Evolutionary conservation across 2,329 filamentous ascomycete genomes (phyloP).

Genomic region (Ophiostoma sp.): DNA sequence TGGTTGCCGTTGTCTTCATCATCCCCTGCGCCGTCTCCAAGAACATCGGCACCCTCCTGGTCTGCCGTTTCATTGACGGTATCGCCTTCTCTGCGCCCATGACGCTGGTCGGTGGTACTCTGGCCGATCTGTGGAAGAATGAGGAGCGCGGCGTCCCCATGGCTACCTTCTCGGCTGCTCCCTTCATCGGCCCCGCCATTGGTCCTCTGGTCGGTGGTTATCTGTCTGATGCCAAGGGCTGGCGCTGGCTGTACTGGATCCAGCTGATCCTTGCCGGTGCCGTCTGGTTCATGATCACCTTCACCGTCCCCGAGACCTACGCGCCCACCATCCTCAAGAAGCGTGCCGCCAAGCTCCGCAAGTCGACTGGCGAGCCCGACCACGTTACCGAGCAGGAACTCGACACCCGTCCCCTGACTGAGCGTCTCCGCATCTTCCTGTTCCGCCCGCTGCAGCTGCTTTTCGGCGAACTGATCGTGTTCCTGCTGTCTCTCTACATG

Average conservation of each 20-base stretch:
- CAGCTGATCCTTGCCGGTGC: conserved; percentile 73
- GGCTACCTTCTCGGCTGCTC: conserved; percentile 80
- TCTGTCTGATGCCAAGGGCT: conserved; percentile 33
- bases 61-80: conserved; percentile 75
- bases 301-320: conserved; percentile 90
- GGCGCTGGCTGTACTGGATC: conserved; percentile 52
- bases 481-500: conserved; percentile 84
- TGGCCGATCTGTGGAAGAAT: conserved; percentile 80
- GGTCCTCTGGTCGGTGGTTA: conserved; percentile 75
- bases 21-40: conserved; percentile 76
- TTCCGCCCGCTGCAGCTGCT: conserved; percentile 82
- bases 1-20: conserved; percentile 73
- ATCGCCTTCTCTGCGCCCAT: conserved; percentile 85
- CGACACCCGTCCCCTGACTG: conserved; percentile 66
- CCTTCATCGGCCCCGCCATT: conserved; percentile 78
- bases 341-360: conserved; percentile 70
- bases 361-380: conserved; percentile 63
- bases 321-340: conserved; percentile 72
- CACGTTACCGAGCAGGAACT: conserved; percentile 81
- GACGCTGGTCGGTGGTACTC: conserved; percentile 79
- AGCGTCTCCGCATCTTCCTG: conserved; percentile 73
- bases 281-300: conserved; percentile 74
- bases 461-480: conserved; percentile 80
- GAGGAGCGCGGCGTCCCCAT: conserved; percentile 85
- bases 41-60: conserved; percentile 74